phyloP scores from a whole-genome alignment of 768 basidiomycete species.

The Sporobolomyces roseus region DNA sequence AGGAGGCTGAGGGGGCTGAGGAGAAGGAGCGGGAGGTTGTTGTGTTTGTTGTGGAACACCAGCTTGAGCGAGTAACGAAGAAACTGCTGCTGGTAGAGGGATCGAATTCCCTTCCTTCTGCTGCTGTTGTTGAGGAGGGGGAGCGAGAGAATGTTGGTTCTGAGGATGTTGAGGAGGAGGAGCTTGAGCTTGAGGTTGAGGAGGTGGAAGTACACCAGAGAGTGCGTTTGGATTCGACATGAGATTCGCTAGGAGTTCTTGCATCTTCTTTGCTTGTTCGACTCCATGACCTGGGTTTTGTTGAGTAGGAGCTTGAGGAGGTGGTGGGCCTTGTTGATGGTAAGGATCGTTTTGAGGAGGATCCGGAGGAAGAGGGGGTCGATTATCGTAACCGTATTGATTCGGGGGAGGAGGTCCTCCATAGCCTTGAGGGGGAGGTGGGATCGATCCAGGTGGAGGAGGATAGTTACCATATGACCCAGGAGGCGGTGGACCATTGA shows the following conservation, averaged over 20 bases:
- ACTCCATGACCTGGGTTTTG: background rate
- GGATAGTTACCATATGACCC: background rate
- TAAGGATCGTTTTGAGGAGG: background rate
- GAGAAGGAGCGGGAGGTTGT: background rate
- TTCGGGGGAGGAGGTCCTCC: background rate
- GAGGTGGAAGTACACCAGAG: background rate
- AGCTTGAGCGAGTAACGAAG: slow-evolving; percentile 11
- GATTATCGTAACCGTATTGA: slow-evolving; percentile 1
- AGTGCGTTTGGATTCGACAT: slow-evolving; percentile 22
- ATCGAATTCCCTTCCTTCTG: background rate
- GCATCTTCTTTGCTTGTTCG: slow-evolving; percentile 37
- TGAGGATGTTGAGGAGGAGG: background rate
- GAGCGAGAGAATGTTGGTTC: background rate
- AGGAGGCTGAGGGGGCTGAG: background rate
- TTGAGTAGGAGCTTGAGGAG: background rate
- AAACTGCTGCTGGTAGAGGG: slow-evolving; percentile 7
- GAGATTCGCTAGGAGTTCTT: slow-evolving; percentile 40
- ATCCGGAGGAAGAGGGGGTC: background rate
- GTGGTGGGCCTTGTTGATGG: background rate
- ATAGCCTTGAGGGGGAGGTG: background rate
- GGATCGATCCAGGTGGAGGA: background rate
- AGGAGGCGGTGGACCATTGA: background rate
- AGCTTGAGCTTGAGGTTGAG: background rate
- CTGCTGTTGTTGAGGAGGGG: background rate
- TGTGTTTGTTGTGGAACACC: background rate